A percentile compares a stretch with the other conserved stretches of the same genome.
phyloP scores from a whole-genome alignment of 192 early-diverging fungal genomes.

The Oehlia diaphana region DNA sequence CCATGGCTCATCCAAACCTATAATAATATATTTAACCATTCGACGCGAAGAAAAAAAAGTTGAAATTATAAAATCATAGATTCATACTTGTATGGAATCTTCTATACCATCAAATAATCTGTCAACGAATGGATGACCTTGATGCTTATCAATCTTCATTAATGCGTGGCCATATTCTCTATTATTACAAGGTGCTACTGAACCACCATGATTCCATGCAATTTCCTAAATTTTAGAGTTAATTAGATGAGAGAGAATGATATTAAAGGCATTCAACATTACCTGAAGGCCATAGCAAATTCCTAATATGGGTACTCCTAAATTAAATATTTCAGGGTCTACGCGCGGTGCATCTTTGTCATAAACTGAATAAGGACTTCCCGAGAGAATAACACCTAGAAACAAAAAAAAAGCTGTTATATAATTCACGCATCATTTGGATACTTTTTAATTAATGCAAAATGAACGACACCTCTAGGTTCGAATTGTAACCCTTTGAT shows the following conservation, averaged over 20 bases:
- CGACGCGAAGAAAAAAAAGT: constrained; percentile 10
- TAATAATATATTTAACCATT: constrained; percentile 30
- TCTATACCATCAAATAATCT: constrained; percentile 73
- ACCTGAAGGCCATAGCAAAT: constrained; percentile 98
- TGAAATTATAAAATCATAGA: neutral
- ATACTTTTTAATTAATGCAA: neutral
- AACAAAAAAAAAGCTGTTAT: neutral
- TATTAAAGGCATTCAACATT: neutral
- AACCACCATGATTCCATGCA: constrained; percentile 84
- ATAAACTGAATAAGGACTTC: constrained; percentile 96
- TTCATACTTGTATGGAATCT: constrained; percentile 53
- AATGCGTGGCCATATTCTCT: constrained; percentile 94
- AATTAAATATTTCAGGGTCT: constrained; percentile 85
- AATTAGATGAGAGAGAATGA: constrained; percentile 2
- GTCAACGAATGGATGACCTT: constrained; percentile 58
- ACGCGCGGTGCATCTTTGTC: constrained; percentile 93
- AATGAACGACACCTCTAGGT: constrained; percentile 71
- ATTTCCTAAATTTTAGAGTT: constrained; percentile 66
- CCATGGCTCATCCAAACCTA: constrained; percentile 99
- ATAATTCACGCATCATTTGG: neutral
- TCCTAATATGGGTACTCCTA: constrained; percentile 90
- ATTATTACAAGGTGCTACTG: constrained; percentile 83
- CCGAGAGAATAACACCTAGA: constrained; percentile 89
- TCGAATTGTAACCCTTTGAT: constrained; percentile 91
- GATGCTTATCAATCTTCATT: constrained; percentile 66